Evolutionary conservation across 495 filamentous ascomycete species (phyloP).

Genomic region (Echria macrotheca): DNA sequence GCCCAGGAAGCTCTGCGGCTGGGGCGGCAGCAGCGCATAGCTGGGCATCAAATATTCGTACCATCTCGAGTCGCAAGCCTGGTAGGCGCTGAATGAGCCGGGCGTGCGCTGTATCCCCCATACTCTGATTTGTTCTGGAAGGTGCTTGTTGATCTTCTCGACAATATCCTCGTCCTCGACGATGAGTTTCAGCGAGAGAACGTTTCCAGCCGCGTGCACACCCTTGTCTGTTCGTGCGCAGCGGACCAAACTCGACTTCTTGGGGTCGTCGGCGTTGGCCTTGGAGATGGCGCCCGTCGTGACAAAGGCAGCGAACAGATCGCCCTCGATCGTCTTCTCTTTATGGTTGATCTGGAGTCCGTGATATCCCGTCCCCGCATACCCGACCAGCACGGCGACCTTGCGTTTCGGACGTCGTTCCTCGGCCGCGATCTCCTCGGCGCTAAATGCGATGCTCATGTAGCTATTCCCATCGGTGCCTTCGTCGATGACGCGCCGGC

Average conservation of each 20-base stretch:
- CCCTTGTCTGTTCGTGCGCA: slow-evolving; percentile 97
- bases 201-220: slow-evolving; percentile 93
- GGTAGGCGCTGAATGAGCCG: slow-evolving; percentile 84
- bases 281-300: slow-evolving; percentile 89
- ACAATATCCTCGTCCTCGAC: slow-evolving; percentile 85
- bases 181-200: slow-evolving; percentile 92
- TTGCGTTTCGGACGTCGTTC: slow-evolving; percentile 87
- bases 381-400: slow-evolving; percentile 90
- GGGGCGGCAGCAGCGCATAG: slow-evolving; percentile 84
- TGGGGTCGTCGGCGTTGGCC: slow-evolving; percentile 91
- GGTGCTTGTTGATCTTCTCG: slow-evolving; percentile 78
- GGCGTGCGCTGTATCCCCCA: slow-evolving; percentile 87
- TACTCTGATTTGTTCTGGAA: slow-evolving; percentile 82
- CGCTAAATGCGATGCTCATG: slow-evolving; percentile 41
- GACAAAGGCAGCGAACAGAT: slow-evolving; percentile 87
- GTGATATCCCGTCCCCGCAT: slow-evolving; percentile 94
- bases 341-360: slow-evolving; percentile 80
- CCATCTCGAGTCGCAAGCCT: slow-evolving; percentile 84
- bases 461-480: slow-evolving; percentile 29
- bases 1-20: slow-evolving; percentile 78
- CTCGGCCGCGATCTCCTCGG: slow-evolving; percentile 78
- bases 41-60: slow-evolving; percentile 96
- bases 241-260: slow-evolving; percentile 88
- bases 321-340: slow-evolving; percentile 94
- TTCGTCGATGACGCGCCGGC: slow-evolving; percentile 42